Evolutionary conservation across 352 stramenopile genomes (phyloP).

Genomic region (Globisporangium yorkense): DNA sequence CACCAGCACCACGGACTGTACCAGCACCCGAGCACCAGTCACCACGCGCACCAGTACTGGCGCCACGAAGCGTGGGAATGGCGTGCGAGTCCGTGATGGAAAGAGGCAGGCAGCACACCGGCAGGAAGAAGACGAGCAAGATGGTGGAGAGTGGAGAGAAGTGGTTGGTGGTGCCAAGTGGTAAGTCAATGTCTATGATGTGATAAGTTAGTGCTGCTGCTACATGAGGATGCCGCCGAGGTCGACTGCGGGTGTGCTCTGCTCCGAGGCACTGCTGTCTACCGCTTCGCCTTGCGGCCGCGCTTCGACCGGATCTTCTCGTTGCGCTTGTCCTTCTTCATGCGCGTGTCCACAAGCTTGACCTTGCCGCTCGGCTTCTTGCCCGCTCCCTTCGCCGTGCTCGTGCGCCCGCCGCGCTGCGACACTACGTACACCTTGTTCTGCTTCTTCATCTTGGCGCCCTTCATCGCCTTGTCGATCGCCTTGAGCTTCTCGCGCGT

Average conservation of each 20-base stretch:
- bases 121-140: background rate
- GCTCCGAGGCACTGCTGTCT: constrained; percentile 3
- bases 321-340: constrained; percentile 96
- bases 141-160: background rate
- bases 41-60: constrained; percentile 3
- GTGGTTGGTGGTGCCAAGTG: background rate
- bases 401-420: constrained; percentile 46
- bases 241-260: background rate
- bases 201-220: constrained; percentile 1
- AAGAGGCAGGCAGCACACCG: background rate
- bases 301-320: constrained; percentile 75
- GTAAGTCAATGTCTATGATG: constrained; percentile 2
- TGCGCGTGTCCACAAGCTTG: constrained; percentile 97
- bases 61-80: constrained; percentile 47
- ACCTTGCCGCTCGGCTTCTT: constrained; percentile 88
- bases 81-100: constrained; percentile 8
- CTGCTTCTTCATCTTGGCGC: constrained; percentile 83
- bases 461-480: constrained; percentile 96
- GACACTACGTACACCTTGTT: constrained; percentile 97
- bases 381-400: constrained; percentile 43
- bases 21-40: background rate
- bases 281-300: constrained; percentile 87
- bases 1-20: constrained; percentile 3
- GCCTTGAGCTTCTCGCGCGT: constrained; percentile 98
- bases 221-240: background rate